Percentiles rank a stretch among this genome's conserved stretches.
Conservation (phyloP, 805 yeast species). For the Saccharomycopsis babjevae region DNA sequence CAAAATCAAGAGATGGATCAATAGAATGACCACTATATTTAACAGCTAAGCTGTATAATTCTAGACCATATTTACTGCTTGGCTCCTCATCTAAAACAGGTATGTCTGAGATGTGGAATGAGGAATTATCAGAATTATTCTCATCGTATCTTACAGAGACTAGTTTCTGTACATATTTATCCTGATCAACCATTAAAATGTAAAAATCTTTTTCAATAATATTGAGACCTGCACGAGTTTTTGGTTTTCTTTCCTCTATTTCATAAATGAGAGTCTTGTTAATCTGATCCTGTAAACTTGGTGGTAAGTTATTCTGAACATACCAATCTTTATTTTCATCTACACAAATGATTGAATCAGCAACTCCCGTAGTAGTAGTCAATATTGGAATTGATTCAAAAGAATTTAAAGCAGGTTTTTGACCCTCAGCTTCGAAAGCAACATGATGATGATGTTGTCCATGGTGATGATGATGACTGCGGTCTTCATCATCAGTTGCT, state of each 20-base stretch:
- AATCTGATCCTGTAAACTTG: constrained; percentile 32
- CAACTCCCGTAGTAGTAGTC: neutral
- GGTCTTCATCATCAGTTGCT: neutral
- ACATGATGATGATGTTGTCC: neutral
- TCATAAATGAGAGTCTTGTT: constrained; percentile 46
- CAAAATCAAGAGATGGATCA: constrained; percentile 20
- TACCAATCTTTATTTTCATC: constrained; percentile 51
- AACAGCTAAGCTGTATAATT: constrained; percentile 37
- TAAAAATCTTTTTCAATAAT: constrained; percentile 6
- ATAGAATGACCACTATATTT: constrained; percentile 23
- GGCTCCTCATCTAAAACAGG: neutral
- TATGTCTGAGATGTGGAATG: constrained; percentile 11
- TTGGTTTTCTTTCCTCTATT: constrained; percentile 23
- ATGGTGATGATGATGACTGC: neutral
- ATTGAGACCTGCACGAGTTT: neutral
- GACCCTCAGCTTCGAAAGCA: neutral
- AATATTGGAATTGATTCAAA: neutral
- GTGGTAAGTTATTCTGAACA: constrained; percentile 50
- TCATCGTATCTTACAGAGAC: constrained; percentile 51
- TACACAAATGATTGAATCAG: constrained; percentile 20
- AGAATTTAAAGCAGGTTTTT: neutral
- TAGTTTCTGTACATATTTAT: constrained; percentile 1
- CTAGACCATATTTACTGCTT: constrained; percentile 36
- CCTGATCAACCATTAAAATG: neutral
- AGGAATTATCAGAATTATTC: constrained; percentile 38